Conservation (phyloP, 768 basidiomycete genomes). For the Mycena vitilis region DNA sequence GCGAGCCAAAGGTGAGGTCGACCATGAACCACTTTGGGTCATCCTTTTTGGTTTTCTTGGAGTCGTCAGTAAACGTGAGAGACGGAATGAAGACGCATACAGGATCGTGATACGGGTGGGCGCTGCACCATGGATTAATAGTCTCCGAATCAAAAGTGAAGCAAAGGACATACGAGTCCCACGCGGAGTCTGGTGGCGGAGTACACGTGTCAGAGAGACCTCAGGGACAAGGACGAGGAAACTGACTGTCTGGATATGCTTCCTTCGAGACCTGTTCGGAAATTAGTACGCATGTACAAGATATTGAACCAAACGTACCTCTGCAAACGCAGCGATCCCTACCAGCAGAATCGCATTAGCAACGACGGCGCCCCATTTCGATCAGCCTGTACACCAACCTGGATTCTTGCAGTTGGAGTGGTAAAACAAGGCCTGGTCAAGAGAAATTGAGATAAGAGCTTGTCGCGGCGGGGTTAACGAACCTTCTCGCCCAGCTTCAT, state of each 20-base stretch:
- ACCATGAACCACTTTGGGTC: conserved; percentile 96
- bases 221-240: conserved; percentile 9
- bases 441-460: not conserved
- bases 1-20: conserved; percentile 73
- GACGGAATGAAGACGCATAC: conserved; percentile 52
- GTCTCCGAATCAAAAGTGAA: conserved; percentile 18
- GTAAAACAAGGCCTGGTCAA: conserved; percentile 79
- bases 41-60: conserved; percentile 79
- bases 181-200: conserved; percentile 78
- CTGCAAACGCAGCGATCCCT: conserved; percentile 87
- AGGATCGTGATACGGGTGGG: conserved; percentile 85
- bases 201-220: conserved; percentile 11
- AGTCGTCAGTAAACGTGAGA: not conserved
- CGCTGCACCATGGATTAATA: conserved; percentile 42
- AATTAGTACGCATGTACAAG: conserved; percentile 18
- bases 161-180: conserved; percentile 74
- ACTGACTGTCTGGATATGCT: conserved; percentile 91
- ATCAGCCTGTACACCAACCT: conserved; percentile 57
- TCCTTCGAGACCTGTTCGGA: conserved; percentile 73
- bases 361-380: conserved; percentile 1
- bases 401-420: conserved; percentile 89
- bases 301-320: conserved; percentile 57
- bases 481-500: conserved; percentile 85
- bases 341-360: conserved; percentile 2
- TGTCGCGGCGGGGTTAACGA: conserved; percentile 19